phyloP scores from a whole-genome alignment of 306 rosid genomes.

The Erythrophleum fordii region DNA sequence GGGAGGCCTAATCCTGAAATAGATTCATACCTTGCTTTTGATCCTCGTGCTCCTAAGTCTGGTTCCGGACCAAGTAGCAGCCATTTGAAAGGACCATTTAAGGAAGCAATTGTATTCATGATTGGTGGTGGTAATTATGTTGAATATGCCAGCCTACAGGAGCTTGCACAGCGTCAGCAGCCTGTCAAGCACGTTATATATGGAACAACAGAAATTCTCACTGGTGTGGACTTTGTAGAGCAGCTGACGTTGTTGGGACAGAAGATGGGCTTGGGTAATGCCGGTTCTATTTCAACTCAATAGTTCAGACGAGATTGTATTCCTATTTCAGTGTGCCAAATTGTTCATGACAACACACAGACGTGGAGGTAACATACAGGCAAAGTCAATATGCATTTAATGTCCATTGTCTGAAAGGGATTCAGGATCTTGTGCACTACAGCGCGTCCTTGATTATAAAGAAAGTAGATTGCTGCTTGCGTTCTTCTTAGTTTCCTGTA shows the following conservation, averaged over 20 bases:
- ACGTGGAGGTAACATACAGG: conserved; percentile 34
- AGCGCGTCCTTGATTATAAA: conserved; percentile 37
- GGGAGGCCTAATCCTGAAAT: conserved; percentile 95
- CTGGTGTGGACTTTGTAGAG: conserved; percentile 90
- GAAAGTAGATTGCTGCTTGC: conserved; percentile 39
- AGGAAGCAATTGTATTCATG: conserved; percentile 96
- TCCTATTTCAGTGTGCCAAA: conserved; percentile 32
- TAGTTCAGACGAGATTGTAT: conserved; percentile 42
- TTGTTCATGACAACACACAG: conserved; percentile 36
- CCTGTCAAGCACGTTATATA: conserved; percentile 84
- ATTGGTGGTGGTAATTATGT: conserved; percentile 96
- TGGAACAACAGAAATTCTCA: conserved; percentile 92
- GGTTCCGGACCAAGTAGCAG: conserved; percentile 71
- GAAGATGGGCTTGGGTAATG: conserved; percentile 89
- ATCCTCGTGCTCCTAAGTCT: conserved; percentile 92
- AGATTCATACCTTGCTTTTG: conserved; percentile 76
- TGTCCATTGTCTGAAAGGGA: conserved; percentile 29
- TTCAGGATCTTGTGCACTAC: conserved; percentile 39
- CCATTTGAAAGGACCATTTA: conserved; percentile 91
- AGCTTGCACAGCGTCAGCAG: conserved; percentile 79
- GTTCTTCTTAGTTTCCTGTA: conserved; percentile 27
- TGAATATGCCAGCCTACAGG: conserved; percentile 90
- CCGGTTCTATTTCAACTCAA: conserved; percentile 55
- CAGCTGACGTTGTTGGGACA: conserved; percentile 86
- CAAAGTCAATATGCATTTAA: conserved; percentile 28